A percentile compares a stretch with the other conserved stretches of the same genome.
These are phyloP conservation scores for Carex parvula DNA, from an alignment of 176 grass and related monocot genomes.

Conservation along the genomic window DNA sequence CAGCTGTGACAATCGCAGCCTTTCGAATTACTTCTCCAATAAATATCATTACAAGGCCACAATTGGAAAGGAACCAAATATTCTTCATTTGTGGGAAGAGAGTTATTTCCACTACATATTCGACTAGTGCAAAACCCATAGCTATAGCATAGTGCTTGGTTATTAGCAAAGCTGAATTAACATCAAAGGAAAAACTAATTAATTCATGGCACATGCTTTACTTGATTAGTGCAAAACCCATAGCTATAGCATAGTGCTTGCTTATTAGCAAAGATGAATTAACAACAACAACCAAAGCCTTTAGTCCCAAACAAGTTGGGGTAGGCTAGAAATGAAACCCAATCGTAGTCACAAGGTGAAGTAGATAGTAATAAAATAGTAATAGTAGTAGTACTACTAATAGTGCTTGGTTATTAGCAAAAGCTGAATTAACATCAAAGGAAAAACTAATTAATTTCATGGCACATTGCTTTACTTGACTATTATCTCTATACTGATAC, in stretches of 20 bases:
- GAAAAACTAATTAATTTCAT: slow-evolving; percentile 1
- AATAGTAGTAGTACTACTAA: too few relatives aligned
- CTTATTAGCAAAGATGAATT: slow-evolving; percentile 34
- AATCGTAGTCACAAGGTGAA: too few relatives aligned
- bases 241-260: too few relatives aligned
- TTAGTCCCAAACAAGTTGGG: too few relatives aligned
- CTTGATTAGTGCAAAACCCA: background rate
- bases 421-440: slow-evolving; percentile 50
- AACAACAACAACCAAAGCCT: background rate
- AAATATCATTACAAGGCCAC: slow-evolving; percentile 71
- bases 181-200: slow-evolving; percentile 20
- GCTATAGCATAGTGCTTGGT: slow-evolving; percentile 80
- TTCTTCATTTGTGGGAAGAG: slow-evolving; percentile 68
- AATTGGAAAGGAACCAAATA: slow-evolving; percentile 57
- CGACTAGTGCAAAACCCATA: slow-evolving; percentile 74
- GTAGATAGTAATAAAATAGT: too few relatives aligned
- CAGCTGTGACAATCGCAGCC: slow-evolving; percentile 70
- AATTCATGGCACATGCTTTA: slow-evolving; percentile 24
- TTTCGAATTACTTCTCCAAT: slow-evolving; percentile 81
- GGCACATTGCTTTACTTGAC: slow-evolving; percentile 19
- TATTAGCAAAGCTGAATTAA: slow-evolving; percentile 77
- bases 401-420: too few relatives aligned
- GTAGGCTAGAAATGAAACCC: too few relatives aligned
- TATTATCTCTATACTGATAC: slow-evolving; percentile 17
- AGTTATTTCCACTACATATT: slow-evolving; percentile 67